Base-by-base conservation (phyloP, 1,284 basidiomycete genomes). In the Xerocomus nothofagi region DNA sequence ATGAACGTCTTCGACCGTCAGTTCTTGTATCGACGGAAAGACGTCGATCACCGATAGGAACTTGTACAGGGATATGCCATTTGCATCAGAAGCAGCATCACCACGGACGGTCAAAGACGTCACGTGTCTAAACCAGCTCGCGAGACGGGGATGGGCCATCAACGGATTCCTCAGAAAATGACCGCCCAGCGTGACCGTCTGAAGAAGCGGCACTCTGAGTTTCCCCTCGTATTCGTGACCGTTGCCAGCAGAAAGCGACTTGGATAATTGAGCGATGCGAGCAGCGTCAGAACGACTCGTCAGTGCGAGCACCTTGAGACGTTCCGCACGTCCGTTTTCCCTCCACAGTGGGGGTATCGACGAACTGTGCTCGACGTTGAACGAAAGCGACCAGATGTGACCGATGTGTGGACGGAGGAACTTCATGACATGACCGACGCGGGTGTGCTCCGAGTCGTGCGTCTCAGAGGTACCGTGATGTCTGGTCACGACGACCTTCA, bases 331-430 rank as follows among this genome's bases (percentile, higher is more conserved):
- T 10, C 53, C 53, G 9, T 29, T 29, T 42, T 56, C 57, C 20
- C 39, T 39, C 54, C 56, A 58, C 20, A 58, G 43, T 2, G 34
- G 17, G 3, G 53, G 56, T 26, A 56, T 52, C 2, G 53, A 51
- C 10, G 24, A 56, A 31, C 23, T 43, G 21, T 56, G 30, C 9
- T 52, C 36, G 20, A 56, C 42, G n/a, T 51, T 23, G 23, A 56
- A 56, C 18, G 56, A 39, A 21, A 56, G 52, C 3, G 56, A 58
- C 42, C 53, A 37, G 29, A 56, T 45, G 9, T 8, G 36, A n/a
- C 10, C 0, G 14, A 57, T 26, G 18, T 37, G 17, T 20, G 54
- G 46, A 26, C 36, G 46, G 21, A 58, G 38, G n/a, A 58, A 18
- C 5, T 36, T 6, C 39, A 56, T 43, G 24, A 29, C 27, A 10